Percentiles rank a stretch among this genome's conserved stretches.
Conservation (phyloP, 371 early-diverging fungal species). For the Amoeboaphelidium occidentale region DNA sequence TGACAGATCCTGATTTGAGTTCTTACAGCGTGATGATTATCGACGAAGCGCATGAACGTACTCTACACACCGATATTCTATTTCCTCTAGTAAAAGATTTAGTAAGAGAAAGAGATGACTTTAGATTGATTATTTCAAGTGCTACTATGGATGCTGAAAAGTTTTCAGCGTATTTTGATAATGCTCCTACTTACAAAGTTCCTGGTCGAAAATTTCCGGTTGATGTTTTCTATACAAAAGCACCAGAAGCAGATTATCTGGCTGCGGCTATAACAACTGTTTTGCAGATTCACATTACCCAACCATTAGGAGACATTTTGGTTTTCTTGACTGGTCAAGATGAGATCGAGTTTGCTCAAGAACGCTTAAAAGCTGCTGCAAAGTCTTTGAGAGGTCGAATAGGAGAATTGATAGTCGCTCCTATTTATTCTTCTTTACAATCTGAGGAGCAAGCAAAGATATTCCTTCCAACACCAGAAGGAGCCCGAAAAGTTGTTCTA, state of each 20-base stretch:
- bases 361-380: conserved; percentile 46
- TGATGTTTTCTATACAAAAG: conserved; percentile 77
- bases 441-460: conserved; percentile 81
- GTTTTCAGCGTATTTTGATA: conserved; percentile 82
- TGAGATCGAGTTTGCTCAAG: conserved; percentile 86
- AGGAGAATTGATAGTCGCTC: conserved; percentile 68
- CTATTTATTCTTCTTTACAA: conserved; percentile 84
- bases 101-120: conserved; percentile 69
- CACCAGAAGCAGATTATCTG: conserved; percentile 92
- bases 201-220: conserved; percentile 87
- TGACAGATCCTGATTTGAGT: conserved; percentile 85
- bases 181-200: conserved; percentile 76
- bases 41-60: conserved; percentile 99
- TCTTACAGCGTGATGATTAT: conserved; percentile 82
- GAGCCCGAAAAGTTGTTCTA: conserved; percentile 25
- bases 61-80: conserved; percentile 89
- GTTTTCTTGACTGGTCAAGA: conserved; percentile 98
- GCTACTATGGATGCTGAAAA: conserved; percentile 96
- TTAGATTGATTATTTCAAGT: conserved; percentile 90
- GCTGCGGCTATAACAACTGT: conserved; percentile 81
- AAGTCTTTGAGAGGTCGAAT: conserved; percentile 69
- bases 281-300: conserved; percentile 80
- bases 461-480: conserved; percentile 51
- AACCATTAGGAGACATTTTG: conserved; percentile 74
- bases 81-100: conserved; percentile 94